Percentiles rank a stretch among this genome's conserved stretches.
These are phyloP conservation scores for Fusarium xylarioides DNA, from an alignment of 2,329 filamentous ascomycete species.

Conservation along the genomic window DNA sequence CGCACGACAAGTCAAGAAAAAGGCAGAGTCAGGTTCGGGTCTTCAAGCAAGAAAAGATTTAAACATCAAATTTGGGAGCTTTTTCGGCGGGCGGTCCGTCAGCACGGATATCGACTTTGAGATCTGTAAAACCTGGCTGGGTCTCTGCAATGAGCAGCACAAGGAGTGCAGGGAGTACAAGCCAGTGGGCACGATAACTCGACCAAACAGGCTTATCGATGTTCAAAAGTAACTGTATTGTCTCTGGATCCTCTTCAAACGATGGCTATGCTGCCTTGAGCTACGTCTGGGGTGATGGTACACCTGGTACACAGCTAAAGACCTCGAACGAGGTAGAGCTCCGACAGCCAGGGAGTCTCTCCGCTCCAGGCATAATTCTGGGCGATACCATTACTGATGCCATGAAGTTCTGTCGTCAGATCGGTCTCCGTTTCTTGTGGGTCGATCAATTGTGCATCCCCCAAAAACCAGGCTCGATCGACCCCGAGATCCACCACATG, in stretches of 20 bases:
- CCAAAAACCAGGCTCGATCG: neutral
- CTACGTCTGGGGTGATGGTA: neutral
- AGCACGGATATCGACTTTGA: neutral
- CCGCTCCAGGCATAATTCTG: neutral
- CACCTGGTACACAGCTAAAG: neutral
- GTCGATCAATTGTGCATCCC: neutral
- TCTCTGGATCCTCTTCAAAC: neutral
- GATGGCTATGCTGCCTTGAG: neutral
- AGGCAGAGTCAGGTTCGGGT: rapidly evolving
- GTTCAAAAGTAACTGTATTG: neutral
- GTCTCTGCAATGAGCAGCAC: neutral
- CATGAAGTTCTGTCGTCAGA: neutral
- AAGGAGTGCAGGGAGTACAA: neutral
- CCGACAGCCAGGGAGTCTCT: neutral
- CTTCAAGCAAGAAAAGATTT: no score
- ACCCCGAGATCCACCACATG: neutral
- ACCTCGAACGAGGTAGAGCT: neutral
- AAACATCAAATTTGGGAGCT: neutral
- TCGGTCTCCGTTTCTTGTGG: neutral
- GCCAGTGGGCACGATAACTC: neutral
- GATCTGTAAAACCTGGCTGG: neutral
- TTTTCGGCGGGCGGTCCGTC: neutral
- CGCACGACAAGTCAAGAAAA: neutral
- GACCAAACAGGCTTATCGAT: neutral
- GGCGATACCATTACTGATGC: neutral